These are phyloP conservation scores for Hypoxylon sp. DNA, from an alignment of 2,329 filamentous ascomycete genomes.

Conservation along the genomic window DNA sequence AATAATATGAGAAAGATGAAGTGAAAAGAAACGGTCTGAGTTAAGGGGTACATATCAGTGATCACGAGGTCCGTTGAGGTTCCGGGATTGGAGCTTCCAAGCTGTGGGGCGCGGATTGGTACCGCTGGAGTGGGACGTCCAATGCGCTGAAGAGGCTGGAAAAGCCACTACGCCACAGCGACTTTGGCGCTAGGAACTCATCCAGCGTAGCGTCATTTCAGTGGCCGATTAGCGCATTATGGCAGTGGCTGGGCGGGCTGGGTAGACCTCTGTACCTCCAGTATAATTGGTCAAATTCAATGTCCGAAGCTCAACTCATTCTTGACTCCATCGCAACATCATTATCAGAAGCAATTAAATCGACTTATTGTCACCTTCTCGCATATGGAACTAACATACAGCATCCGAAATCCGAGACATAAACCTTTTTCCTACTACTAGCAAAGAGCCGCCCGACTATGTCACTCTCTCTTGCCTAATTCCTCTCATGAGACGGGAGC, in stretches of 20 bases:
- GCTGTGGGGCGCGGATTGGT: conserved; percentile 23
- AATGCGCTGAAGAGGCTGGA: conserved; percentile 26
- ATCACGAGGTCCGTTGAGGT: conserved; percentile 36
- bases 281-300: background rate
- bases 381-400: conserved; percentile 12
- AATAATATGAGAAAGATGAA: conserved; percentile 24
- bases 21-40: conserved; percentile 22
- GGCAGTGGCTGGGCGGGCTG: conserved; percentile 8
- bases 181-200: conserved; percentile 26
- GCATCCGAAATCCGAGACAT: conserved; percentile 2
- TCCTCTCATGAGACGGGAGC: conserved; percentile 2
- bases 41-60: conserved; percentile 38
- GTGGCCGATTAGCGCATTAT: conserved; percentile 26
- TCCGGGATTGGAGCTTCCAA: conserved; percentile 10
- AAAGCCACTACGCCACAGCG: conserved; percentile 24
- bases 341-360: conserved; percentile 10
- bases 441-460: background rate
- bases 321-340: conserved; percentile 11
- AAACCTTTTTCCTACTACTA: background rate
- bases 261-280: no score
- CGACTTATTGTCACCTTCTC: conserved; percentile 5
- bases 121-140: conserved; percentile 27
- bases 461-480: background rate
- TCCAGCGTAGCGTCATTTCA: conserved; percentile 34
- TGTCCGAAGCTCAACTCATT: background rate